These are phyloP conservation scores for Astragalus glycyphyllos DNA, from an alignment of 306 rosid genomes.

Conservation along the genomic window DNA sequence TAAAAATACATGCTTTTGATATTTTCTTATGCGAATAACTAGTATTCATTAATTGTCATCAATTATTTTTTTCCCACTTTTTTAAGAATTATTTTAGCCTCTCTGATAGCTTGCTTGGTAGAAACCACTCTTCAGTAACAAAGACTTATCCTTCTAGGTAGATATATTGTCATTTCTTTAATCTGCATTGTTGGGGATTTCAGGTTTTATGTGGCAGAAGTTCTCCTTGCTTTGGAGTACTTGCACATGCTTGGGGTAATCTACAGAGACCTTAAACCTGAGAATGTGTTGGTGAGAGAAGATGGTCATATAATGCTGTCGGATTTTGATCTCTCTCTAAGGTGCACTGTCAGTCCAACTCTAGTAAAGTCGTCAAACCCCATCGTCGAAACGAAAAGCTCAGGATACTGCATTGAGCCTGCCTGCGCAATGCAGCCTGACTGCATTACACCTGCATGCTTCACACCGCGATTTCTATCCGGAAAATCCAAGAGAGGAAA, in stretches of 20 bases:
- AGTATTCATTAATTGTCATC: slow-evolving; percentile 1
- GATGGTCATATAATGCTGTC: slow-evolving; percentile 99
- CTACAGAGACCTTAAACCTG: slow-evolving; percentile 98
- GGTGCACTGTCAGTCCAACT: slow-evolving; percentile 87
- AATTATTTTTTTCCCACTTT: neutral
- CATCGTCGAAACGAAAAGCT: slow-evolving; percentile 57
- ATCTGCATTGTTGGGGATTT: slow-evolving; percentile 16
- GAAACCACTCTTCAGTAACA: too few relatives aligned
- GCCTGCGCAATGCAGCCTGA: slow-evolving; percentile 80
- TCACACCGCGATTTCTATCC: slow-evolving; percentile 74
- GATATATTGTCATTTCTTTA: slow-evolving; percentile 14
- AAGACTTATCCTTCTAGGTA: too few relatives aligned
- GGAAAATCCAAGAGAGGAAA: slow-evolving; percentile 74
- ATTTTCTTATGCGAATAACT: too few relatives aligned
- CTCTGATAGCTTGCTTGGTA: too few relatives aligned
- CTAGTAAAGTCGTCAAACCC: slow-evolving; percentile 68
- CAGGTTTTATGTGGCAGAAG: slow-evolving; percentile 99
- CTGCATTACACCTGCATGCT: slow-evolving; percentile 88
- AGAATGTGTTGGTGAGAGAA: slow-evolving; percentile 94
- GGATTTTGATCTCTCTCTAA: slow-evolving; percentile 91
- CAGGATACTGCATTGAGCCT: slow-evolving; percentile 83
- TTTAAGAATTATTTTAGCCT: neutral
- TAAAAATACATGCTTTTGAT: neutral
- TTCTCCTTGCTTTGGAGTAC: slow-evolving; percentile 96
- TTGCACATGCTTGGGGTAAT: slow-evolving; percentile 97